Base-by-base conservation (phyloP, 495 filamentous ascomycete species). In the Articulospora tetracladia region DNA sequence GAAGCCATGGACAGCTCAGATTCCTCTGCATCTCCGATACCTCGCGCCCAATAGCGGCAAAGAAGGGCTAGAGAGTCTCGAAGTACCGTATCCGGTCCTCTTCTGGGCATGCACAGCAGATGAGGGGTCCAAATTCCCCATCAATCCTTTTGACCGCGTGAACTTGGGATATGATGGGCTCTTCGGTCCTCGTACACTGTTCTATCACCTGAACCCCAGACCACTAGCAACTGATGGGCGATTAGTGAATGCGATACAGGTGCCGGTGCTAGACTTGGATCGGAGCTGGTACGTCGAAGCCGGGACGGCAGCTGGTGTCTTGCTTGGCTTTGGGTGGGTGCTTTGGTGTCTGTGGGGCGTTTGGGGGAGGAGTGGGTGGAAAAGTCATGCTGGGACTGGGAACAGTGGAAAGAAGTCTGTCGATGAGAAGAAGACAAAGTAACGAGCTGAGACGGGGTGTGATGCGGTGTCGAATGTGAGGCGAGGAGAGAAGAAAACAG, bases 81-180 rank as follows among this genome's bases (percentile, higher is more conserved):
- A 81, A 20, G 73, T 96, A 0, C 87, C 91, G 0, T 81, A 82
- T 62, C 95, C 92, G 3, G 81, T 86, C 1, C 81, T 97, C 1
- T 98, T 98, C 77, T 98, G 93, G 93, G 94, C 92, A 1, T 98
- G 94, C 69, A 77, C 79, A 1, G 82, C 84, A 23, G 84, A 90
- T 39, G 88, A 90, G 46, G 89, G 81, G 24, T 82, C 80, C 1
- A 86, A 89, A 72, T 89, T 96, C 77, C 72, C 79, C 0, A 83
- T 77, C 3, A 97, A 86, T 67, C 94, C 94, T 1, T 98, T 98
- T 69, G 94, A 97, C 71, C 77, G 89, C 19, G 77, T 77, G 25
- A 85, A 90, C 70, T 71, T 98, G 22, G 94, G 93, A 19, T 98
- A 93, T 74, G 94, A 98, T 56, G 86, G 82, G 0, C 70, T 95